These are phyloP conservation scores for Penicillium crystallinum DNA, from an alignment of 495 filamentous ascomycete species.

Conservation along the genomic window DNA sequence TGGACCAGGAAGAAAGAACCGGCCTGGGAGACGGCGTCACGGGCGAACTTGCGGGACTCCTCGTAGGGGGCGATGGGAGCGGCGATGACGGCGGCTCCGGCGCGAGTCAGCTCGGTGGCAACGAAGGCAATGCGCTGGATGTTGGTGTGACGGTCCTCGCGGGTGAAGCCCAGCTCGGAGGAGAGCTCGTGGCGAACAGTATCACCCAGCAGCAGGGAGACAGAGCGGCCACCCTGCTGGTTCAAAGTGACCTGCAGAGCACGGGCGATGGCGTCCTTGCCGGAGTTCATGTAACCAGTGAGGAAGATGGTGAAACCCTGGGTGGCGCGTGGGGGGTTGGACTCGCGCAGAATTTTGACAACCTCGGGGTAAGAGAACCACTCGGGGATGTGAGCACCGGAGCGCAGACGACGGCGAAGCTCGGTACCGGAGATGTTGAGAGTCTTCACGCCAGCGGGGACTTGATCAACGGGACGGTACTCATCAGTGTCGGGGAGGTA, in stretches of 20 bases:
- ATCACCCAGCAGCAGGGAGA: constrained; percentile 90
- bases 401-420: constrained; percentile 82
- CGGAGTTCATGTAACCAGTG: constrained; percentile 92
- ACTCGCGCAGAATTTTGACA: constrained; percentile 90
- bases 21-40: constrained; percentile 77
- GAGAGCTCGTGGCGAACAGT: constrained; percentile 91
- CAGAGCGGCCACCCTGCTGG: constrained; percentile 93
- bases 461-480: constrained; percentile 88
- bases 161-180: constrained; percentile 91
- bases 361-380: constrained; percentile 99
- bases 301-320: constrained; percentile 99
- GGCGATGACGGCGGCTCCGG: constrained; percentile 92
- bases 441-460: constrained; percentile 75
- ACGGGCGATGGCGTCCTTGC: constrained; percentile 93
- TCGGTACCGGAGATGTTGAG: constrained; percentile 97
- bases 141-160: constrained; percentile 90
- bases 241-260: constrained; percentile 96
- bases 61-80: constrained; percentile 97
- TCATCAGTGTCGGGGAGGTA: constrained; percentile 97
- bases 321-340: constrained; percentile 77
- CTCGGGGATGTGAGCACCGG: constrained; percentile 89
- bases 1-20: constrained; percentile 93
- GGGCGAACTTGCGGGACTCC: constrained; percentile 63
- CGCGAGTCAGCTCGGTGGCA: constrained; percentile 84
- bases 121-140: constrained; percentile 96